Conservation (phyloP, 202 grass and related monocot species). For the Panicum virgatum region DNA sequence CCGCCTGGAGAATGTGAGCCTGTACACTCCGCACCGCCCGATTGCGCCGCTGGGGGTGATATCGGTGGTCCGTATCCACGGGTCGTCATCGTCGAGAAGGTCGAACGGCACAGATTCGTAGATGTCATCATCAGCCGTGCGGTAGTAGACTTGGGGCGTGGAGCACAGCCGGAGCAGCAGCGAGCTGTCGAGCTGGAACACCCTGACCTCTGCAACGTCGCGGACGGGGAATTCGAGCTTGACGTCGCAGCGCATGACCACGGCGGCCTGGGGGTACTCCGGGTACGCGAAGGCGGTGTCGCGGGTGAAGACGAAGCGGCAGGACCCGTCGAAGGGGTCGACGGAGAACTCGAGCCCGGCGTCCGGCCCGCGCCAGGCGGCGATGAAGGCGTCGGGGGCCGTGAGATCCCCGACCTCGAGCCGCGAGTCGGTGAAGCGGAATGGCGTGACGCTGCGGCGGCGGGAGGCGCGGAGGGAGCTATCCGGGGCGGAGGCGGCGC, state of each 20-base stretch:
- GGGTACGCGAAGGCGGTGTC: constrained; percentile 62
- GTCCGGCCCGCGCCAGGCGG: constrained; percentile 56
- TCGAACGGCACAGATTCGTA: constrained; percentile 60
- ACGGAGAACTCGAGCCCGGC: constrained; percentile 57
- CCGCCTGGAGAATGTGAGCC: constrained; percentile 54
- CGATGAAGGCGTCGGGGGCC: constrained; percentile 46
- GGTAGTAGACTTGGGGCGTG: constrained; percentile 55
- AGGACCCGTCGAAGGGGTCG: constrained; percentile 72
- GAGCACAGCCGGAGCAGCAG: constrained; percentile 57
- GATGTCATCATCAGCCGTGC: constrained; percentile 86
- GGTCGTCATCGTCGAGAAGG: constrained; percentile 80
- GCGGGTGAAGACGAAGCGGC: constrained; percentile 62
- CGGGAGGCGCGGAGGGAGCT: constrained; percentile 49
- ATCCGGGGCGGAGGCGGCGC: constrained; percentile 32
- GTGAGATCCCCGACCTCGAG: constrained; percentile 65
- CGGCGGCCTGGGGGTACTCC: constrained; percentile 29
- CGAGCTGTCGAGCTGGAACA: constrained; percentile 40
- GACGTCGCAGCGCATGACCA: constrained; percentile 62
- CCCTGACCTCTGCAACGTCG: constrained; percentile 54
- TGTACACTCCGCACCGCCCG: constrained; percentile 61
- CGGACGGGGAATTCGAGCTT: constrained; percentile 70
- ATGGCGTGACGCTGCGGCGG: constrained; percentile 47
- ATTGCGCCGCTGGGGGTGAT: constrained; percentile 70
- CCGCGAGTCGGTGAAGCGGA: constrained; percentile 59
- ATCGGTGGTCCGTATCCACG: constrained; percentile 80